Base-by-base conservation (phyloP, 805 yeast genomes). In the Candida stauntonica region DNA sequence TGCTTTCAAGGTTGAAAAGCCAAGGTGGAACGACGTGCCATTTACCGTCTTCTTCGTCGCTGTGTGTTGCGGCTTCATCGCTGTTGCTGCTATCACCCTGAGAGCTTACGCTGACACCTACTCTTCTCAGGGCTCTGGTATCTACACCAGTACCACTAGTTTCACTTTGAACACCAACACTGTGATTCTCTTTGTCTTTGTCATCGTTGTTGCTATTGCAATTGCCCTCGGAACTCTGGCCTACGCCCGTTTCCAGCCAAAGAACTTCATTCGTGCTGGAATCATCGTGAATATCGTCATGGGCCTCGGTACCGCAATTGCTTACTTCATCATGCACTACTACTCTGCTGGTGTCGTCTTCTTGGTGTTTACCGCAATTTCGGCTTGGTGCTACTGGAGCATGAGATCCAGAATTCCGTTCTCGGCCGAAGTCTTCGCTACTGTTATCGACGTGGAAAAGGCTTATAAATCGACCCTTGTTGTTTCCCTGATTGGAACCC, bases 331-430 rank as follows among this genome's bases (percentile, higher is more conserved):
- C 1, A 68, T 73, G 48, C 66, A 69, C 23, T 83, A 85, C 60
- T 86, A 81, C 67, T 79, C 91, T 5, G 91, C 94, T 0, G 96
- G 87, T 3, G 67, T 85, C 44, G 87, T 81, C 26, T 82, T 81
- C 47, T 62, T 83, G 46, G 70, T 81, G 1, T 83, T 85, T 58
- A 72, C 88, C 0, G 54, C 72, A 3, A 60, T 82, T 37, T 71
- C 80, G 17, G 86, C 85, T 7, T 77, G 73, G 68, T 73, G 80
- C 55, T 86, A 81, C 62, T 85, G 86, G 86, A 60, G 74, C 6
- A 75, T 83, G 66, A 70, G 93, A 46, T 56, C 62, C 7, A 67
- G 93, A 50, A 84, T 85, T 40, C 89, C 91, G 5, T 74, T 81
- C 50, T 79, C 87, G 39, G 83, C 86, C 5, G 71, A 81, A 13